Conservation (phyloP, 768 basidiomycete species). For the Agaricus sinodeliciosus region DNA sequence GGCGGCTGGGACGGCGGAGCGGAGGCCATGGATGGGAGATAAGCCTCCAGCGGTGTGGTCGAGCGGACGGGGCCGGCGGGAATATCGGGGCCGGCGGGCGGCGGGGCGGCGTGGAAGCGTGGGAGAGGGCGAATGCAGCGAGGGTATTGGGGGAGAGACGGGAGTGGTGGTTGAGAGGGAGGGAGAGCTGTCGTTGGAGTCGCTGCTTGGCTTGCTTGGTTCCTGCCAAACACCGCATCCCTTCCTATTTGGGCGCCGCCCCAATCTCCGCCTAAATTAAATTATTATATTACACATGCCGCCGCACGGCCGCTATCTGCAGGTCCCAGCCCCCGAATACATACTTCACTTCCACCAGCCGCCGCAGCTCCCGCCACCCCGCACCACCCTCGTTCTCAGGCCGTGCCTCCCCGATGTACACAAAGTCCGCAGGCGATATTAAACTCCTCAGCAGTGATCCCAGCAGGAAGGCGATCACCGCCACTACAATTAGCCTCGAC, state of each 20-base stretch:
- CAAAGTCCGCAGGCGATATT: conserved; percentile 86
- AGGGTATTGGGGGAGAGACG: background rate
- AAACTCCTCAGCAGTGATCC: conserved; percentile 87
- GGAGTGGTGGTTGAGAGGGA: conserved; percentile 1
- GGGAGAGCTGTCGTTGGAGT: conserved; percentile 8
- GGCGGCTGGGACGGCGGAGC: conserved; percentile 20
- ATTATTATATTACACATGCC: conserved; percentile 38
- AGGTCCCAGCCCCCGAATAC: conserved; percentile 83
- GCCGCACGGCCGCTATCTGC: conserved; percentile 76
- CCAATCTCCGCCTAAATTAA: conserved; percentile 22
- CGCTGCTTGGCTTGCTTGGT: conserved; percentile 9
- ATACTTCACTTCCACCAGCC: conserved; percentile 78
- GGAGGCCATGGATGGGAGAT: conserved; percentile 19
- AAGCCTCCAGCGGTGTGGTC: too few species aligned
- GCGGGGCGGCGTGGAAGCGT: background rate
- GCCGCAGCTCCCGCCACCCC: conserved; percentile 82
- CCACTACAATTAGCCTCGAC: conserved; percentile 66
- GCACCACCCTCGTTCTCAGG: conserved; percentile 42
- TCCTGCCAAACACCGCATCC: conserved; percentile 11
- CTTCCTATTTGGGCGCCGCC: conserved; percentile 10
- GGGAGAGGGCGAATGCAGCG: background rate
- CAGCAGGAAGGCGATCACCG: conserved; percentile 83
- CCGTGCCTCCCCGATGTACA: conserved; percentile 64
- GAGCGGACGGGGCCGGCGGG: background rate
- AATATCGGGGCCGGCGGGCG: background rate